Conservation (phyloP, 23 red algal species). For the Gracilaria domingensis region DNA sequence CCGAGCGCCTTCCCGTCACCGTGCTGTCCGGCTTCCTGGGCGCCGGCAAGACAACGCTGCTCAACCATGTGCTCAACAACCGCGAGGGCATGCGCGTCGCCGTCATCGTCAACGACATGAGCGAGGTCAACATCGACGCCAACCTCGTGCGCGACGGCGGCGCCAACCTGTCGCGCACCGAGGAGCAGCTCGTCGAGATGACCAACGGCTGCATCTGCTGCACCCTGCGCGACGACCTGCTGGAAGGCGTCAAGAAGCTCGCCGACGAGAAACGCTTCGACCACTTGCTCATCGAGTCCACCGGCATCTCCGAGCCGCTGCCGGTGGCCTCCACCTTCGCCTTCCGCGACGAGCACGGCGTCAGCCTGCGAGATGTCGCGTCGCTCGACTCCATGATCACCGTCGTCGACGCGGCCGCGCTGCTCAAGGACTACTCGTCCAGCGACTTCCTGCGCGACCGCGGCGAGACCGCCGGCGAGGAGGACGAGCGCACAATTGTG, state of each 20-base stretch:
- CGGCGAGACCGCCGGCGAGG: constrained; percentile 18
- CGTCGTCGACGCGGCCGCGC: constrained; percentile 66
- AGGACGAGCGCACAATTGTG: constrained; percentile 33
- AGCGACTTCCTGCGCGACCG: constrained; percentile 39
- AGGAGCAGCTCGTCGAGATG: constrained; percentile 55
- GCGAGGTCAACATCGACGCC: constrained; percentile 57
- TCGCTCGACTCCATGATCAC: constrained; percentile 77
- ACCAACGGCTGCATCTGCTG: constrained; percentile 58
- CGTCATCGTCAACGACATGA: constrained; percentile 88
- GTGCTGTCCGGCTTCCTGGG: constrained; percentile 88
- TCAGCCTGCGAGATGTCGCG: constrained; percentile 56
- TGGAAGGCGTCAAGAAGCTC: constrained; percentile 45
- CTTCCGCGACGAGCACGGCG: constrained; percentile 43
- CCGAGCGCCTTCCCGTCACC: constrained; percentile 60
- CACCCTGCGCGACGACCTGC: constrained; percentile 54
- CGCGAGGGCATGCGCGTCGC: constrained; percentile 65
- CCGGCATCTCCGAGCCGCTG: constrained; percentile 75
- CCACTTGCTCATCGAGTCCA: constrained; percentile 76
- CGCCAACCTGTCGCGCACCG: constrained; percentile 33
- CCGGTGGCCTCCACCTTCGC: constrained; percentile 71
- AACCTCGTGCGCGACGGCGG: constrained; percentile 28
- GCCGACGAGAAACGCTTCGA: constrained; percentile 33
- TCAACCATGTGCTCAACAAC: constrained; percentile 30
- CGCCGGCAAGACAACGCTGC: constrained; percentile 78
- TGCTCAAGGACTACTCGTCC: constrained; percentile 53